These are phyloP conservation scores for Ploettnerulaceae sp. DNA, from an alignment of 2,329 filamentous ascomycete species.

Conservation along the genomic window DNA sequence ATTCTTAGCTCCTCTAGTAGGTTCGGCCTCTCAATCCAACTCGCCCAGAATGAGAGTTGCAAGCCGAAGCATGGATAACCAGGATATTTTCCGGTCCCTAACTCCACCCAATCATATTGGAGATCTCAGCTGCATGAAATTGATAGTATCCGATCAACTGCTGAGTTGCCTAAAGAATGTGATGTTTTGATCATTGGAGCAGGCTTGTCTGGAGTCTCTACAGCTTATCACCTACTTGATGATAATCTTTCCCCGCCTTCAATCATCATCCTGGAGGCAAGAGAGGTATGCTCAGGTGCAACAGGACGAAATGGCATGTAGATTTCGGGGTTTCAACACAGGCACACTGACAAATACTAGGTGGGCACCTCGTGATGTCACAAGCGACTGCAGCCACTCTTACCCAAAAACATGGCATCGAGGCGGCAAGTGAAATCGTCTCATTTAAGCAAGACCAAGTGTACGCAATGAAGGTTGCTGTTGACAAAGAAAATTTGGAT, in stretches of 20 bases:
- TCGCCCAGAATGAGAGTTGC: neutral
- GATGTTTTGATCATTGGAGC: conserved; percentile 32
- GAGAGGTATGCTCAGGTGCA: conserved; percentile 40
- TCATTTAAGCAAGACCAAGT: conserved; percentile 39
- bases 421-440: conserved; percentile 36
- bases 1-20: too few species aligned
- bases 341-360: neutral
- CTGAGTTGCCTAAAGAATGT: conserved; percentile 15
- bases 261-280: conserved; percentile 31
- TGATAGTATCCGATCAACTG: conserved; percentile 18
- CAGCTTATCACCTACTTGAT: conserved; percentile 17
- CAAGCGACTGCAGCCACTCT: neutral
- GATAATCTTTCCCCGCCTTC: conserved; percentile 12
- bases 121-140: conserved; percentile 17
- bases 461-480: conserved; percentile 34
- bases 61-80: neutral
- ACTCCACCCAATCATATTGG: conserved; percentile 20
- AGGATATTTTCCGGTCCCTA: conserved; percentile 16
- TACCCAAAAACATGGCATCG: conserved; percentile 25
- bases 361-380: conserved; percentile 3
- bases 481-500: conserved; percentile 39
- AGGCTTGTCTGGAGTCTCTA: conserved; percentile 18
- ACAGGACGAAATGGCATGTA: conserved; percentile 37
- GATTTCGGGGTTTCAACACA: neutral
- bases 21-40: neutral